These are phyloP conservation scores for Ceratobasidium papillatum DNA, from an alignment of 1,284 basidiomycete species.

Conservation along the genomic window DNA sequence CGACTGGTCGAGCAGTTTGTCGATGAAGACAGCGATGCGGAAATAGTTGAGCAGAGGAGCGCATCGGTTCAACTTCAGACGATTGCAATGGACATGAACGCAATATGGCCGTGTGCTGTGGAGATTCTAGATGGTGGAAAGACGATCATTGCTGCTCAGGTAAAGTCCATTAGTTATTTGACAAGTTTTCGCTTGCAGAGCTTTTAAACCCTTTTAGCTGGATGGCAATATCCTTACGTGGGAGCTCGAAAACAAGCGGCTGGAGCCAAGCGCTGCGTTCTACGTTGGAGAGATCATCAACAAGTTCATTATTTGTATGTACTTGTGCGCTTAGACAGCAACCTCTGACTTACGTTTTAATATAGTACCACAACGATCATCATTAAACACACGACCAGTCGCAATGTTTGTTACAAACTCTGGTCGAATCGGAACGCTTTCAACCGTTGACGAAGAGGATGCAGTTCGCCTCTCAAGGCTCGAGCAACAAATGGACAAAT, in stretches of 20 bases:
- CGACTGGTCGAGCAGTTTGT: slow-evolving; percentile 44
- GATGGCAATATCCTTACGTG: slow-evolving; percentile 82
- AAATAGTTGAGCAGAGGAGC: slow-evolving; percentile 54
- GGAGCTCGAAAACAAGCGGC: slow-evolving; percentile 56
- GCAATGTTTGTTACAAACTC: slow-evolving; percentile 73
- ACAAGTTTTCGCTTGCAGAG: background rate
- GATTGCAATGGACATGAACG: slow-evolving; percentile 79
- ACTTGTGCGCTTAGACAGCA: background rate
- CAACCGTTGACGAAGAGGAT: slow-evolving; percentile 66
- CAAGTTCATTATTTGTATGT: slow-evolving; percentile 70
- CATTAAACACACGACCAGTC: slow-evolving; percentile 64
- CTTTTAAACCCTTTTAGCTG: slow-evolving; percentile 55
- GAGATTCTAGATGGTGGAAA: slow-evolving; percentile 62
- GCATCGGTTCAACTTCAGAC: slow-evolving; percentile 59
- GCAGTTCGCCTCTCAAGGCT: slow-evolving; percentile 75
- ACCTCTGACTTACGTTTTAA: too few species aligned
- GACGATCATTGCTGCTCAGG: slow-evolving; percentile 79
- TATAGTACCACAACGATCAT: slow-evolving; percentile 26
- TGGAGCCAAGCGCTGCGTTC: slow-evolving; percentile 72
- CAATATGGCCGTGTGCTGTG: slow-evolving; percentile 73
- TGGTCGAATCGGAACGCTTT: slow-evolving; percentile 82
- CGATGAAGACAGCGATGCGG: slow-evolving; percentile 24
- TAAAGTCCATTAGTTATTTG: slow-evolving; percentile 59
- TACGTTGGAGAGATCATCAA: slow-evolving; percentile 75
- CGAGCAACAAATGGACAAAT: slow-evolving; percentile 77